Conservation (phyloP, 2,329 filamentous ascomycete species). For the Salinomyces thailandicus region DNA sequence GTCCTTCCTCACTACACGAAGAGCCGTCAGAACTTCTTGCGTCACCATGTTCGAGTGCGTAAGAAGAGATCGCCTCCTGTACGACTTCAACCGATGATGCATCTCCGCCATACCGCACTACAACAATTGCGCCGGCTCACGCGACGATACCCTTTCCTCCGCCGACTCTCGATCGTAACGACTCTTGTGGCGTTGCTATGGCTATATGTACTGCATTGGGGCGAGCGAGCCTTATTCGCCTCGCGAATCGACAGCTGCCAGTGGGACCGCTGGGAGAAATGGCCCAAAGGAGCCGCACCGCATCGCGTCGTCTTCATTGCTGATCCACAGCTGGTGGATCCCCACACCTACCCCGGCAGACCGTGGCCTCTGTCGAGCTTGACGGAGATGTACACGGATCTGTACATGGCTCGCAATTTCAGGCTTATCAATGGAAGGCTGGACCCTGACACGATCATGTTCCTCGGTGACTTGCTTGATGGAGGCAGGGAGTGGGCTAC, state of each 20-base stretch:
- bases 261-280: slow-evolving; percentile 86
- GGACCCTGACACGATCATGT: slow-evolving; percentile 78
- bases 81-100: slow-evolving; percentile 8
- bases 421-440: slow-evolving; percentile 63
- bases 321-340: slow-evolving; percentile 85
- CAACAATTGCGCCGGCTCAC: slow-evolving; percentile 12
- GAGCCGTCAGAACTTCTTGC: too few species aligned
- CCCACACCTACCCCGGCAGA: slow-evolving; percentile 85
- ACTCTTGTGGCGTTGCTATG: slow-evolving; percentile 43
- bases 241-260: slow-evolving; percentile 59
- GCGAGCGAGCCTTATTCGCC: slow-evolving; percentile 69
- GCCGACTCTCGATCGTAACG: slow-evolving; percentile 14
- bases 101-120: slow-evolving; percentile 11
- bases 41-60: slow-evolving; percentile 1
- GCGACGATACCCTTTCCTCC: slow-evolving; percentile 17
- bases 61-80: background rate
- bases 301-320: slow-evolving; percentile 78
- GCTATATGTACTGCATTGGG: slow-evolving; percentile 69
- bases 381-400: slow-evolving; percentile 68
- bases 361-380: slow-evolving; percentile 59
- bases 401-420: slow-evolving; percentile 78
- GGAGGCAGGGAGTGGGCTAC: slow-evolving; percentile 93
- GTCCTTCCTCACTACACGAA: too few species aligned
- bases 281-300: slow-evolving; percentile 68
- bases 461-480: slow-evolving; percentile 90